Evolutionary conservation across 192 early-diverging fungal genomes (phyloP), one percentile per base, ranked within the genome.

Genomic region (Dissophora globulifera): DNA sequence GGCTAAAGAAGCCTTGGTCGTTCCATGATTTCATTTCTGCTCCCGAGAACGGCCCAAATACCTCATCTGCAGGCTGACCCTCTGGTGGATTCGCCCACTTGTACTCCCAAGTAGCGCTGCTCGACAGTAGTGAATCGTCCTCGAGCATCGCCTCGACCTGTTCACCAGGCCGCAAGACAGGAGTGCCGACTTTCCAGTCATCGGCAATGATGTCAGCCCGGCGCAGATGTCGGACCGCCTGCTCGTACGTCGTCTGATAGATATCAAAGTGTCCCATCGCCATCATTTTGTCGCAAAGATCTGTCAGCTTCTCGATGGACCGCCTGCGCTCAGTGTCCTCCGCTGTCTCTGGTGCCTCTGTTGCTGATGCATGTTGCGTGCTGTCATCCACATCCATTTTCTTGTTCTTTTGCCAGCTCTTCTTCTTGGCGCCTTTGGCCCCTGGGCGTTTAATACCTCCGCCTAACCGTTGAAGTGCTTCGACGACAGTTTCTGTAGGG

Each of bases 261-360:
- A 93, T 82, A 49, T 84, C 66, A 56, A 87, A 83, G 50, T 90
- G 79, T 19, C 90, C 90, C 17, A 86, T 61, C 5, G 83, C 87
- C 92, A 93, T 88, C 71, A 88, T 84, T 66, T 83, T 87, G 67
- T 93, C 90, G 7, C 87, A 86, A 25, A 93, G 71, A 26, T 85
- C 90, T 1, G 92, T 91, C 17, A 93, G 65, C 19, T 58, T 57
- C 53, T 93, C 90, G 32, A 93, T 91, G 2, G 52, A 60, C 40
- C 53, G 46, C 31, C 79, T 84, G 46, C 85, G 59, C 23, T 79
- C 53, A 0, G 25, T 35, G 31, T 84, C 84, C 58, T 81, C 74
- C 27, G 84, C 81, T 3, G 63, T 66, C 6, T 76, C 69, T 23
- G 71, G 74, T 10, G 59, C 53, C 17, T 47, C 35, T n/a, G 33